These are phyloP conservation scores for Stachybotrys chlorohalonatus DNA, from an alignment of 2,329 filamentous ascomycete genomes.

Conservation along the genomic window DNA sequence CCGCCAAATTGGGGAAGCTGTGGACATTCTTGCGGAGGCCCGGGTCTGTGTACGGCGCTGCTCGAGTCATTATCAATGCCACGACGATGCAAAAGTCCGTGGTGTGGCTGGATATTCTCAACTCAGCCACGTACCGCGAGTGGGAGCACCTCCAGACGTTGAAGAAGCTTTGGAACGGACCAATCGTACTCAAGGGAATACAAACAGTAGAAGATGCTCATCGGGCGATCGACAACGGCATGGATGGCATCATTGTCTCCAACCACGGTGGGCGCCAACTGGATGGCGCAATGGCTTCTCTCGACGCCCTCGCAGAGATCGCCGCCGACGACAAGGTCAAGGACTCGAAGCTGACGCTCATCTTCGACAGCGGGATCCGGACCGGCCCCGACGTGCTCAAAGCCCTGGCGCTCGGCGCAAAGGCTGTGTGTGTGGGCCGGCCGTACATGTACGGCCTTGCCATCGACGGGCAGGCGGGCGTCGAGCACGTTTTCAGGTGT, in stretches of 20 bases:
- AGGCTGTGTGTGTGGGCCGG: conserved; percentile 33
- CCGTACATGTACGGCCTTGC: conserved; percentile 27
- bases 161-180: conserved; percentile 50
- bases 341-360: conserved; percentile 35
- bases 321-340: conserved; percentile 47
- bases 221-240: conserved; percentile 24
- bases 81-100: conserved; percentile 8
- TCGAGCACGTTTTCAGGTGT: conserved; percentile 42
- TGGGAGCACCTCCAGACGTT: conserved; percentile 56
- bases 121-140: conserved; percentile 34
- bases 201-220: conserved; percentile 29
- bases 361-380: conserved; percentile 35
- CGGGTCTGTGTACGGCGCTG: conserved; percentile 11
- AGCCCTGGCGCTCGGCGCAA: conserved; percentile 29
- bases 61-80: conserved; percentile 3
- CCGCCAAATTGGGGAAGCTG: conserved; percentile 8
- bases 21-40: conserved; percentile 10
- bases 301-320: conserved; percentile 40
- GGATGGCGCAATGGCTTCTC: conserved; percentile 33
- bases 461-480: conserved; percentile 32
- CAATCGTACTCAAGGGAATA: conserved; percentile 32
- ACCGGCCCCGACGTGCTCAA: conserved; percentile 31
- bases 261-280: conserved; percentile 35
- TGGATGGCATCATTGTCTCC: conserved; percentile 30
- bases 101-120: conserved; percentile 13